Conservation (phyloP, 1,284 basidiomycete genomes). For the Cerioporus squamosus region DNA sequence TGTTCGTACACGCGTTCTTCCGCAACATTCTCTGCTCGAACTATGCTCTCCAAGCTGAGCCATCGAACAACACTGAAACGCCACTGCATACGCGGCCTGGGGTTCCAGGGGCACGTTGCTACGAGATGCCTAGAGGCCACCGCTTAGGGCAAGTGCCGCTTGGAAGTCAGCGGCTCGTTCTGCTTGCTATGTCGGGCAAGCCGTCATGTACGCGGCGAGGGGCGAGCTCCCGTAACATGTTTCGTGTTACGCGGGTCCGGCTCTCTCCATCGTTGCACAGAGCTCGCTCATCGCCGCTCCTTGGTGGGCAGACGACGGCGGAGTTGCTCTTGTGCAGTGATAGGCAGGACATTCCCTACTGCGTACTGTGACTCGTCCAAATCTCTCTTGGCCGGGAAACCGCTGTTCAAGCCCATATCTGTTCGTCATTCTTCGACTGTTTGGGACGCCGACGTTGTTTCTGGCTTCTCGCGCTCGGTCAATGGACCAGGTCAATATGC, state of each 20-base stretch:
- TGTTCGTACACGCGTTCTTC: neutral
- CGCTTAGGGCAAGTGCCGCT: neutral
- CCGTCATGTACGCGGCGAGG: no score
- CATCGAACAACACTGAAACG: neutral
- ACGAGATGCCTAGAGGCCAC: neutral
- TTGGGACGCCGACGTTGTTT: neutral
- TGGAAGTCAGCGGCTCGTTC: neutral
- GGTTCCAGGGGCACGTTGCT: neutral
- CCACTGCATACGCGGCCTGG: neutral
- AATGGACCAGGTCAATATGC: neutral
- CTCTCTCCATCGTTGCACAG: neutral
- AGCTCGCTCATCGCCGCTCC: neutral
- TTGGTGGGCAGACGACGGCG: neutral
- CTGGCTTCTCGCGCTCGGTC: neutral
- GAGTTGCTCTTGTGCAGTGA: neutral
- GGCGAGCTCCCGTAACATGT: no score
- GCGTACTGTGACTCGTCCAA: neutral
- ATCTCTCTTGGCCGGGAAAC: neutral
- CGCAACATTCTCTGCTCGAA: neutral
- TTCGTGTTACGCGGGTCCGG: neutral
- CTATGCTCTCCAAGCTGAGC: neutral
- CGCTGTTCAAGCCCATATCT: neutral
- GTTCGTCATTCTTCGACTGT: slow-evolving; percentile 10
- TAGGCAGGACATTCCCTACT: neutral
- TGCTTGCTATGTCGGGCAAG: neutral